A percentile compares a stretch with the other conserved stretches of the same genome.
phyloP scores from a whole-genome alignment of 2,329 filamentous ascomycete species.

The Diaporthe citri region DNA sequence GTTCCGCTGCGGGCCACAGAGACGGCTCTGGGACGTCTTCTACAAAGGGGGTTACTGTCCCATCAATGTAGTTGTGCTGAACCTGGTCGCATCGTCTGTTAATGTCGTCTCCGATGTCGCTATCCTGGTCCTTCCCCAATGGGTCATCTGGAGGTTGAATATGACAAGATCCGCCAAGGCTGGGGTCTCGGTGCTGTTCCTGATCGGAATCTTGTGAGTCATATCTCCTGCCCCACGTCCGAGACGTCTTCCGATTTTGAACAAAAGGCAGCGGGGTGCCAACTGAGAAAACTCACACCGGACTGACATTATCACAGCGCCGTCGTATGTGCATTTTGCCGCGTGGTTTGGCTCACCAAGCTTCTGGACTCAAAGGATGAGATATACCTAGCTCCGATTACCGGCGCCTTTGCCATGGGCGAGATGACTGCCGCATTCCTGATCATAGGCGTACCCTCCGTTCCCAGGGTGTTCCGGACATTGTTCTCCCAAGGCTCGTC shows the following conservation, averaged over 20 bases:
- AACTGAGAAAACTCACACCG: too few relatives aligned
- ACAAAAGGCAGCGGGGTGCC: background rate
- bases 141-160: constrained; percentile 1
- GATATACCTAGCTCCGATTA: background rate
- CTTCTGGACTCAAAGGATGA: background rate
- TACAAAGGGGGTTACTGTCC: background rate
- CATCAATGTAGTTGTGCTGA: background rate
- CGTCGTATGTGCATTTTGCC: background rate
- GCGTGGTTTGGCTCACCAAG: background rate
- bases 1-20: background rate
- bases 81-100: background rate
- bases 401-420: background rate
- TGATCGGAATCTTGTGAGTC: background rate
- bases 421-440: background rate
- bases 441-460: background rate
- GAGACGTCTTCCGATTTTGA: background rate
- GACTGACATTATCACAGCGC: background rate
- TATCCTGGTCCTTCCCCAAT: background rate
- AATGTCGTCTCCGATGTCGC: background rate
- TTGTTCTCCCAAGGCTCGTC: background rate
- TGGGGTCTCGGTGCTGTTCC: background rate
- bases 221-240: background rate
- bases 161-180: background rate
- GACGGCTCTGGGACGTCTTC: background rate
- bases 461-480: background rate